Evolutionary conservation across 768 basidiomycete genomes (phyloP), one percentile per base, ranked within the genome.

Genomic region (Pulveroboletus sp.): DNA sequence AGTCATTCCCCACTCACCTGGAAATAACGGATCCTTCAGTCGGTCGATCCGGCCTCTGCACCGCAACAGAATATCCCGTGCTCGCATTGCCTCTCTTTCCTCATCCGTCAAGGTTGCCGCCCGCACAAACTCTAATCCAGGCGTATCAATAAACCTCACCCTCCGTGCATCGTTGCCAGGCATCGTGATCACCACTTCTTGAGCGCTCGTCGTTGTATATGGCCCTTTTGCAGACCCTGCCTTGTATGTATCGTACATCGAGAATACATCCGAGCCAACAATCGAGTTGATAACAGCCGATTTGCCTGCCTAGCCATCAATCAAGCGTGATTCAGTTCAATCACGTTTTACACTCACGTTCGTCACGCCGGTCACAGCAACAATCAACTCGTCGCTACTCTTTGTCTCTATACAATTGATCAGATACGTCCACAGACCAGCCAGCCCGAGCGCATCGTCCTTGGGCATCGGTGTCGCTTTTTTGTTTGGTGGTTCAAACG

Each of bases 281-380:
- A 97, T 72, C 3, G 91, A 87, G 67, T 97, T 94, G 57, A 95
- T 73, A 38, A 95, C 72, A 1, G 90, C 77, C 41, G 88, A 89
- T 73, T 97, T 95, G 13, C 94, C 94, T 12, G 77, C 75, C 88
- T 91, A 47, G 13, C 46, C n/a, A 50, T 38, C 17, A 21, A 31
- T 50, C 11, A 37, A 8, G 23, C 25, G 19, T 31, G 23, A 43
- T 43, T 46, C 16, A 7, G 14, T 14, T 49, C 42, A 13, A 41
- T 23, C 35, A 13, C 38, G 33, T 9, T 40, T 34, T 17, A 44
- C 45, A 67, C 85, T 52, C 59, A 90, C 92, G 60, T 92, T 93
- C 0, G 88, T 79, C 21, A 88, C 67, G n/a, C 94, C 94, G 50
- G 90, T 83, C 17, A 95, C 79, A 29, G 89, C 90, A 43, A 92